Evolutionary conservation across 2,329 filamentous ascomycete genomes (phyloP), one percentile per base, ranked within the genome.

Genomic region (Colletotrichum lini): DNA sequence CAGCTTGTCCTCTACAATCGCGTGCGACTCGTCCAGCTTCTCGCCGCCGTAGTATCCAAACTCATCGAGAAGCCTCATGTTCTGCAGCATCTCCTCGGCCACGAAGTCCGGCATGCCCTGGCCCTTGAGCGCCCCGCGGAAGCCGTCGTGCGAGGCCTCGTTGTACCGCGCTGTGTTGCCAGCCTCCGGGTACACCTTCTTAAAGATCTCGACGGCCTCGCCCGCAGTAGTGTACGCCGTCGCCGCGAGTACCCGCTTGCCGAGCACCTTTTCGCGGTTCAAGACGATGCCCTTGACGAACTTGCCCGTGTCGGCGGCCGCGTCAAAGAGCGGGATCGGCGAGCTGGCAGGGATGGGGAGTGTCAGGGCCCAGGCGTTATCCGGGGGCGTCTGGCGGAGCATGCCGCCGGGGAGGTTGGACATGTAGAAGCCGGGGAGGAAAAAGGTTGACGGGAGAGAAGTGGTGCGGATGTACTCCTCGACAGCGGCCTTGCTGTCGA

Each of bases 401-500:
- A 75, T 78, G 38, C 69, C 73, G 13, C 76, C 77, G 1, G 79
- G 65, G 18, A 86, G 78, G 76, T 89, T 90, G 74, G 84, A 77
- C 87, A 89, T 88, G 75, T 88, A 90, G 61, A 81, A 82, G 2
- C 82, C 88, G 0, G 87, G 84, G n/a, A 85, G 78, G 75, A 88
- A 85, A 76, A 88, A 89, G 0, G 87, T 82, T 26, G 83, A 82
- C 2, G 84, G 83, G 10, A 89, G 79, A 0, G 82, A 82, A 3
- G 86, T 75, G 0, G 72, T 68, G 21, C 86, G 84, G 57, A 89
- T 85, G 75, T 91, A 89, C n/a, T 82, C 74, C 73, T 89, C 88
- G 0, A 88, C 83, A 15, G 84, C 79, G 23, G 88, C 88, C 76
- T 91, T 91, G 77, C 78, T 81, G 77, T 91, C 89, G 71, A 91